phyloP scores from a whole-genome alignment of 139 green algal genomes.

The Limnomonas spitsbergensis region DNA sequence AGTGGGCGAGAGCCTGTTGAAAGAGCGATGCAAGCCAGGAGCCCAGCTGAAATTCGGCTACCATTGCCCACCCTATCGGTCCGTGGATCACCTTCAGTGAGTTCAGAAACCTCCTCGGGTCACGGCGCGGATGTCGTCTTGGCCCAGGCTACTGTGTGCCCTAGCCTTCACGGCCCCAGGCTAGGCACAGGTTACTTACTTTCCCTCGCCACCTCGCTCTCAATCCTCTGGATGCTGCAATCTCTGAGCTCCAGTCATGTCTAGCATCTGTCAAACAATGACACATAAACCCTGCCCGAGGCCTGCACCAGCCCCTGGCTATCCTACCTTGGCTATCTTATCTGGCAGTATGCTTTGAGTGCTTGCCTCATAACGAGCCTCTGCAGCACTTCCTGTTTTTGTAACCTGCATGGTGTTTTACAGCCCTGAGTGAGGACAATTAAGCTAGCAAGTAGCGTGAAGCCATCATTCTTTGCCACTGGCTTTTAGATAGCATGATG shows the following conservation, averaged over 20 bases:
- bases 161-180: no score
- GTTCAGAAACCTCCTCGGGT: neutral
- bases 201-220: neutral
- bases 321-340: no score
- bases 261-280: neutral
- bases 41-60: constrained; percentile 40
- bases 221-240: neutral
- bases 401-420: no score
- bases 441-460: no score
- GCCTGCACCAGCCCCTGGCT: no score
- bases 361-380: no score
- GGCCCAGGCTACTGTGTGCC: neutral
- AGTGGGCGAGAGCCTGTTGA: neutral
- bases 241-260: neutral
- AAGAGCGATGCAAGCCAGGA: neutral
- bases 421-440: no score
- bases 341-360: no score
- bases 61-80: constrained; percentile 49
- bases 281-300: neutral
- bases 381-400: no score
- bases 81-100: constrained; percentile 49
- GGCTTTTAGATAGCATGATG: no score
- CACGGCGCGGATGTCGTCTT: neutral
- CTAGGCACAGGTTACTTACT: neutral
- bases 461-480: no score